Conservation (phyloP, 176 grass and related monocot species). For the Lolium perenne region DNA sequence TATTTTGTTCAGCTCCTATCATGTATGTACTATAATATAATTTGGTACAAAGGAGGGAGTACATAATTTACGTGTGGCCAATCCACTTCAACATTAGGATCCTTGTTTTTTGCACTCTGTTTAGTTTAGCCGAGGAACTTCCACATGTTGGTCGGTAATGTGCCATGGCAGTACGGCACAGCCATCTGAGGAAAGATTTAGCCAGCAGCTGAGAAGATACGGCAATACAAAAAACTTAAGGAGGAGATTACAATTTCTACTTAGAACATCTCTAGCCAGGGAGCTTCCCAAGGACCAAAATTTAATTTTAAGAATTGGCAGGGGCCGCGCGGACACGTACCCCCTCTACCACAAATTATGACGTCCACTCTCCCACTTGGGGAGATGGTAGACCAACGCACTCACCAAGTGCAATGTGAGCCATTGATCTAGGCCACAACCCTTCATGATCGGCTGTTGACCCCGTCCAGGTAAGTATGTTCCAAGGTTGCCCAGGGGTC, state of each 20-base stretch:
- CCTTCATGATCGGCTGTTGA: constrained; percentile 26
- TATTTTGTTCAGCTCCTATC: neutral
- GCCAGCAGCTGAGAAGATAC: too few species aligned
- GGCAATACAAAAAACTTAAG: too few species aligned
- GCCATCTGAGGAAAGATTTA: neutral
- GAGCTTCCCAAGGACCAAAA: neutral
- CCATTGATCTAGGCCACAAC: constrained; percentile 27
- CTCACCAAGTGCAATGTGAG: constrained; percentile 37
- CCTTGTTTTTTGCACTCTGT: neutral
- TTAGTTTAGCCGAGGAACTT: neutral
- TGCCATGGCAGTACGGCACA: too few species aligned
- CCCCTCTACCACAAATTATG: constrained; percentile 59
- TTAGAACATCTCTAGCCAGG: too few species aligned
- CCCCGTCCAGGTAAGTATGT: constrained; percentile 52
- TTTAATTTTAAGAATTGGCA: neutral
- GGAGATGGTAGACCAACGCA: constrained; percentile 45
- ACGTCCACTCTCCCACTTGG: constrained; percentile 30
- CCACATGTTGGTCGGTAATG: too few species aligned
- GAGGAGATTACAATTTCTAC: too few species aligned
- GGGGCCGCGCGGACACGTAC: constrained; percentile 56
- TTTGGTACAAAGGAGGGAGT: too few species aligned
- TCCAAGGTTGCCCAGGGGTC: neutral
- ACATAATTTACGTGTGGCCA: neutral
- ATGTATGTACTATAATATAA: too few species aligned
- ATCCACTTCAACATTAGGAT: neutral